A percentile compares a stretch with the other conserved stretches of the same genome.
Conservation (phyloP, 495 filamentous ascomycete genomes). For the Daldinia loculata region DNA sequence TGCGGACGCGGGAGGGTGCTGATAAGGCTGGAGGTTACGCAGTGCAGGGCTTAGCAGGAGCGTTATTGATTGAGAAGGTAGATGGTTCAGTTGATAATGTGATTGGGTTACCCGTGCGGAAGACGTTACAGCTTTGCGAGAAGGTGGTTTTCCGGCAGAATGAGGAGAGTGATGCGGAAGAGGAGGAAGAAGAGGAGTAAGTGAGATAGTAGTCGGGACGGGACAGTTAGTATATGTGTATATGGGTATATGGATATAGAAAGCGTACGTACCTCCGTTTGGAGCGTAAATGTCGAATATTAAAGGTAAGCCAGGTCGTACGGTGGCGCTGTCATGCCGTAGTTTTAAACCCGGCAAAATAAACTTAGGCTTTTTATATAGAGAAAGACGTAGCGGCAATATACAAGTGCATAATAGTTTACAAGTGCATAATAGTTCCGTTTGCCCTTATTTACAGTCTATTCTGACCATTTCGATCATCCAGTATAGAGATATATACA, state of each 20-base stretch:
- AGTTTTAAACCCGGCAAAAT: background rate
- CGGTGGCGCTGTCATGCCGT: background rate
- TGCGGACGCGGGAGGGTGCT: constrained; percentile 87
- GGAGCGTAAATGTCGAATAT: background rate
- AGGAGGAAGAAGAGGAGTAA: constrained; percentile 47
- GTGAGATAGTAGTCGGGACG: background rate
- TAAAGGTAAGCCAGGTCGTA: background rate
- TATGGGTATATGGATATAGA: background rate
- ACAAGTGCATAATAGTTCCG: background rate
- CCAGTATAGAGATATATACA: background rate
- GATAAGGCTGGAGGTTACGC: constrained; percentile 98
- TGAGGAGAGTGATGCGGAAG: constrained; percentile 50
- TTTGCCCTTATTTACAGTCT: constrained; percentile 5
- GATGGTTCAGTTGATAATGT: constrained; percentile 95
- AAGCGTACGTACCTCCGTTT: background rate
- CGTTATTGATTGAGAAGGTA: constrained; percentile 83
- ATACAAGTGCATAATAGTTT: background rate
- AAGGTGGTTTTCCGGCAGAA: constrained; percentile 70
- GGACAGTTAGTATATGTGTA: background rate
- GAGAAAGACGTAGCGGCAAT: background rate
- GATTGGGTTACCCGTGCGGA: constrained; percentile 87
- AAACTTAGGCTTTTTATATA: background rate
- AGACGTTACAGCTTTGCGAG: constrained; percentile 84
- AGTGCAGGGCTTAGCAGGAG: constrained; percentile 83
- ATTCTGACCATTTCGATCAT: background rate